These are phyloP conservation scores for Stephanocyclus meneghinianus DNA, from an alignment of 352 stramenopile species.

Conservation along the genomic window DNA sequence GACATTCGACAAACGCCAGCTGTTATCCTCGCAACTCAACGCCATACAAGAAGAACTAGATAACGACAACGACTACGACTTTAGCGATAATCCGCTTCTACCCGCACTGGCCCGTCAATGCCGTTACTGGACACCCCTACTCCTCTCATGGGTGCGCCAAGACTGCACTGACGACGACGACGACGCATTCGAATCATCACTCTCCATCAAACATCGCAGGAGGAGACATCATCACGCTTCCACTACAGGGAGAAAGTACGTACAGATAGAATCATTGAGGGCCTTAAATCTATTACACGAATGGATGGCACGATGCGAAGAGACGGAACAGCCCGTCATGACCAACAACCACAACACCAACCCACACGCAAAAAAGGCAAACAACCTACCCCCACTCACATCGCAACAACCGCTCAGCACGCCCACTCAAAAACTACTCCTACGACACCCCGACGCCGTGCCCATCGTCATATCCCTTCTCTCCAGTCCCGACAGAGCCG, in stretches of 20 bases:
- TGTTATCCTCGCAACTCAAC: conserved; percentile 29
- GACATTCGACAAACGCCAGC: conserved; percentile 10
- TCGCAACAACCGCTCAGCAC: conserved; percentile 24
- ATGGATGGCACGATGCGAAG: conserved; percentile 33
- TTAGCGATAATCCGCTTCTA: conserved; percentile 20
- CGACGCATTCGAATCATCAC: conserved; percentile 9
- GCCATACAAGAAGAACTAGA: conserved; percentile 9
- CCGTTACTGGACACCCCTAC: conserved; percentile 47
- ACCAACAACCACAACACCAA: background rate
- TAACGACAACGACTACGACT: background rate
- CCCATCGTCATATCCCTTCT: conserved; percentile 75
- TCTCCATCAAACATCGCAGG: conserved; percentile 13
- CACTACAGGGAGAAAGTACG: conserved; percentile 15
- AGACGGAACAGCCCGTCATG: background rate
- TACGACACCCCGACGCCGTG: conserved; percentile 78
- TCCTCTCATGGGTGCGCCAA: conserved; percentile 48
- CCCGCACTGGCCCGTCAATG: conserved; percentile 42
- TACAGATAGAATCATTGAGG: conserved; percentile 88
- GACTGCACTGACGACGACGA: conserved; percentile 3
- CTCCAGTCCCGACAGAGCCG: conserved; percentile 54
- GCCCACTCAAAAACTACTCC: conserved; percentile 68
- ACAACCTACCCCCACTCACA: background rate
- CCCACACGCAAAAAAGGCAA: background rate
- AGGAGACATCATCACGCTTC: background rate
- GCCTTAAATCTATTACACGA: conserved; percentile 82